Conservation (phyloP, 805 yeast genomes). For the Wickerhamomyces rabaulensis region DNA sequence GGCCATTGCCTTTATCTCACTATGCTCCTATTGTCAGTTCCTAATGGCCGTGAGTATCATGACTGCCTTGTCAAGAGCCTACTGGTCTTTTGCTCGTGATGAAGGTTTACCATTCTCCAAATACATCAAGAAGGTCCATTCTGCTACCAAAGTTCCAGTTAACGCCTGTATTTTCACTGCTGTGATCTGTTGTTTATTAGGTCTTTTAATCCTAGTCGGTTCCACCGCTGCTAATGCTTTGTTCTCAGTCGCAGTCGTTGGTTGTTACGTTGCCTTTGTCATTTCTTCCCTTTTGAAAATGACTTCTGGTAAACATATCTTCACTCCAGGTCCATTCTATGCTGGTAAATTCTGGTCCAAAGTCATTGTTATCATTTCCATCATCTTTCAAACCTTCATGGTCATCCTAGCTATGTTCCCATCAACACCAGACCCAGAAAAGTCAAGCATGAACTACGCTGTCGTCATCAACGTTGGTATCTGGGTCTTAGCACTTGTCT, state of each 20-base stretch:
- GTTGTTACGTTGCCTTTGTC: slow-evolving; percentile 60
- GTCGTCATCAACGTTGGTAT: slow-evolving; percentile 58
- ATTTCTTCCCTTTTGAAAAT: slow-evolving; percentile 53
- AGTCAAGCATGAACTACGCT: slow-evolving; percentile 59
- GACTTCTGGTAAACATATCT: slow-evolving; percentile 29
- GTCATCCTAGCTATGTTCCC: slow-evolving; percentile 61
- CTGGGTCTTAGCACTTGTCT: slow-evolving; percentile 48
- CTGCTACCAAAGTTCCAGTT: slow-evolving; percentile 50
- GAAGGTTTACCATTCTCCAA: slow-evolving; percentile 63
- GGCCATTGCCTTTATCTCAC: slow-evolving; percentile 59
- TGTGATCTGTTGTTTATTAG: slow-evolving; percentile 41
- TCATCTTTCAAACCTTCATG: slow-evolving; percentile 43
- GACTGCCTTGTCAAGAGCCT: slow-evolving; percentile 63
- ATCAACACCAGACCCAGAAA: slow-evolving; percentile 31
- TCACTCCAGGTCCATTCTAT: slow-evolving; percentile 59
- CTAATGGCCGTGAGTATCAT: slow-evolving; percentile 61
- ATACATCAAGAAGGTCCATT: slow-evolving; percentile 49
- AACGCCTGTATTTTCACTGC: slow-evolving; percentile 56
- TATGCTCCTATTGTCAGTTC: slow-evolving; percentile 56
- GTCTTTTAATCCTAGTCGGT: slow-evolving; percentile 54
- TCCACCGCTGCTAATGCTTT: slow-evolving; percentile 59
- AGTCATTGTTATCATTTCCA: slow-evolving; percentile 40
- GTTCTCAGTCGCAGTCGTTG: slow-evolving; percentile 58
- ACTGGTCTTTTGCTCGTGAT: slow-evolving; percentile 75
- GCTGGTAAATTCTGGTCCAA: slow-evolving; percentile 43